These are phyloP conservation scores for Xylariaceae sp. DNA, from an alignment of 2,329 filamentous ascomycete species.

Conservation along the genomic window DNA sequence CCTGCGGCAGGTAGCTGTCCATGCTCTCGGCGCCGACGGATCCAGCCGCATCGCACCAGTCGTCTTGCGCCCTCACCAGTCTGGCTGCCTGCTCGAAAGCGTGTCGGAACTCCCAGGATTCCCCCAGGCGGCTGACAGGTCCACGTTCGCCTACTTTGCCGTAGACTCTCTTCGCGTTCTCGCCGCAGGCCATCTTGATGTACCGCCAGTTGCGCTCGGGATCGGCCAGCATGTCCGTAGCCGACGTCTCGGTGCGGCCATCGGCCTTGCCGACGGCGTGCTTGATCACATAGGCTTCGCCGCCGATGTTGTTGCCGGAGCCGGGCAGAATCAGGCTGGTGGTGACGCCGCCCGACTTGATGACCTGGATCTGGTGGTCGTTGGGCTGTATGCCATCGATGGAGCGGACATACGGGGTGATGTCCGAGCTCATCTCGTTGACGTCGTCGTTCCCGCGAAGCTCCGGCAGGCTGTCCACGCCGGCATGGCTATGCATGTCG, in stretches of 20 bases:
- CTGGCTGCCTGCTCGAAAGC: slow-evolving; percentile 56
- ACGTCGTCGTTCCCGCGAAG: slow-evolving; percentile 48
- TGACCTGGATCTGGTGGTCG: slow-evolving; percentile 58
- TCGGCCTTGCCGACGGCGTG: slow-evolving; percentile 54
- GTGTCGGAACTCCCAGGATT: slow-evolving; percentile 62
- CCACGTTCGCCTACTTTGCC: slow-evolving; percentile 45
- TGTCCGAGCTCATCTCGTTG: slow-evolving; percentile 57
- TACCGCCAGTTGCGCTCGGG: slow-evolving; percentile 59
- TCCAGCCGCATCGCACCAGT: slow-evolving; percentile 57
- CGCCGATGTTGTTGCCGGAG: slow-evolving; percentile 66
- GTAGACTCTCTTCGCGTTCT: slow-evolving; percentile 59
- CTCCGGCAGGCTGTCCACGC: slow-evolving; percentile 49
- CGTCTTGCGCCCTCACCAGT: slow-evolving; percentile 53
- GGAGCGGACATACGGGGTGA: slow-evolving; percentile 60
- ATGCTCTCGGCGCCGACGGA: slow-evolving; percentile 41
- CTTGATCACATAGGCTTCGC: slow-evolving; percentile 63
- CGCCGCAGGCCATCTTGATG: slow-evolving; percentile 71
- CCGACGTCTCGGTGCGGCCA: slow-evolving; percentile 56
- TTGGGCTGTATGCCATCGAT: slow-evolving; percentile 58
- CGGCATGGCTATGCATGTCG: slow-evolving; percentile 65
- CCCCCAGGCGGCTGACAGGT: slow-evolving; percentile 55
- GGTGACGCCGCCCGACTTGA: slow-evolving; percentile 67
- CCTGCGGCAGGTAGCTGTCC: slow-evolving; percentile 51
- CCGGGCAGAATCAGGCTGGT: slow-evolving; percentile 60
- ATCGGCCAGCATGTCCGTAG: slow-evolving; percentile 56